Evolutionary conservation across 1,284 basidiomycete species (phyloP).

Genomic region (Moesziomyces antarcticus): DNA sequence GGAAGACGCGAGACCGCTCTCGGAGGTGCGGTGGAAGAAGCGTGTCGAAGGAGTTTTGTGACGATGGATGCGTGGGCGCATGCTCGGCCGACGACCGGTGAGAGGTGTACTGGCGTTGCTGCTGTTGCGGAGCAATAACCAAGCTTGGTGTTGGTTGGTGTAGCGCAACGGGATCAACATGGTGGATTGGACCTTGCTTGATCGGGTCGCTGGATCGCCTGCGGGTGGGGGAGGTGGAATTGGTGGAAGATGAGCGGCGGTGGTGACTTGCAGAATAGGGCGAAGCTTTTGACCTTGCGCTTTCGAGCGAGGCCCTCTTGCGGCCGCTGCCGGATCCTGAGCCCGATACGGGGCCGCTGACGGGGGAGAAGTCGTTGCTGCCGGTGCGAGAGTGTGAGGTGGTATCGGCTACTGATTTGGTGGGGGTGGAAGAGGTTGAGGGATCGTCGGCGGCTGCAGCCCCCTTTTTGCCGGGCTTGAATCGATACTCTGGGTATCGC

Average conservation of each 20-base stretch:
- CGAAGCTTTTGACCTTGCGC: conserved; percentile 15
- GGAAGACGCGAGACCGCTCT: conserved; percentile 6
- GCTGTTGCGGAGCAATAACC: no score
- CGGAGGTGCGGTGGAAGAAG: conserved; percentile 29
- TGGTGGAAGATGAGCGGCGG: conserved; percentile 21
- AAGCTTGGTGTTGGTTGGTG: no score
- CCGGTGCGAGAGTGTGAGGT: no score
- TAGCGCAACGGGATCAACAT: no score
- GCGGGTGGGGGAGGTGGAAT: conserved; percentile 8
- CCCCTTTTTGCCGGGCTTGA: conserved; percentile 18
- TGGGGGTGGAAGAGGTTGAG: background rate
- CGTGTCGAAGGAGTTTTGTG: conserved; percentile 15
- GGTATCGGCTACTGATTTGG: background rate
- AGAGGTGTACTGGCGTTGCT: no score
- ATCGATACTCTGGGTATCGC: conserved; percentile 36
- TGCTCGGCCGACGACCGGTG: conserved; percentile 16
- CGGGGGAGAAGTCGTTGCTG: conserved; percentile 15
- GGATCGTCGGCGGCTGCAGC: background rate
- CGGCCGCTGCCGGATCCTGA: conserved; percentile 39
- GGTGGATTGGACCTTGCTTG: no score
- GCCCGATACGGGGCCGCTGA: conserved; percentile 32
- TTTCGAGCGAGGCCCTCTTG: conserved; percentile 32
- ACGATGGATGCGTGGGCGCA: background rate
- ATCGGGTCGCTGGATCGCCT: no score
- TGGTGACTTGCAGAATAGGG: conserved; percentile 23